These are phyloP conservation scores for Microcera coccophila DNA, from an alignment of 2,329 filamentous ascomycete species.

Conservation along the genomic window DNA sequence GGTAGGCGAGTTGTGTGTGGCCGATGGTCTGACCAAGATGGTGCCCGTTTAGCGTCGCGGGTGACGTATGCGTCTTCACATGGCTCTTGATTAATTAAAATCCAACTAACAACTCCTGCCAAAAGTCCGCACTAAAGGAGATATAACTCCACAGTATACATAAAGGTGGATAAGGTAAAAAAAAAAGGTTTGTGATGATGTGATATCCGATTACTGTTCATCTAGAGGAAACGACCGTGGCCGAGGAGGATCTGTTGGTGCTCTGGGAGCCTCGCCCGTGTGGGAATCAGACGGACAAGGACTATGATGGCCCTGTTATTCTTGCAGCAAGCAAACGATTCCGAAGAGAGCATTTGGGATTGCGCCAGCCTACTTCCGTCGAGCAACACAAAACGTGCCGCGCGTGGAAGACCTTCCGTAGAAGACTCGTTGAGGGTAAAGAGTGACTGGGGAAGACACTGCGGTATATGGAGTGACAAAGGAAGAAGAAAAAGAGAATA, in stretches of 20 bases:
- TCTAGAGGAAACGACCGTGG: neutral
- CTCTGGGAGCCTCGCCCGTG: slow-evolving; percentile 51
- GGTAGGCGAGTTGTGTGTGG: no score
- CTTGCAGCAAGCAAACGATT: slow-evolving; percentile 37
- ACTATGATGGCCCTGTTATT: slow-evolving; percentile 52
- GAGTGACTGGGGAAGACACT: slow-evolving; percentile 33
- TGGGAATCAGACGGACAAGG: slow-evolving; percentile 43
- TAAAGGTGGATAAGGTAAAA: no score
- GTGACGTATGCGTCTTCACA: no score
- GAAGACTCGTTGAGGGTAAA: slow-evolving; percentile 32
- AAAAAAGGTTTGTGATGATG: no score
- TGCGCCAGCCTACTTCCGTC: slow-evolving; percentile 35
- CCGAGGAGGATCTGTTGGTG: slow-evolving; percentile 36
- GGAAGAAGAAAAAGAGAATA: neutral
- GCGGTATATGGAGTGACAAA: slow-evolving; percentile 15
- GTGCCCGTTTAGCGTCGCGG: no score
- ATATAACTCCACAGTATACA: no score
- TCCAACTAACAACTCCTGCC: no score
- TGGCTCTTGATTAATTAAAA: no score
- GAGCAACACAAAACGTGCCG: slow-evolving; percentile 35
- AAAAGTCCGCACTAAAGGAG: no score
- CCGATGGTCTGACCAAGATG: no score
- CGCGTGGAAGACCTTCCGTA: slow-evolving; percentile 33
- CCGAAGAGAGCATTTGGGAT: slow-evolving; percentile 10
- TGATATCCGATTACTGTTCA: no score